Evolutionary conservation across 2,329 filamentous ascomycete species (phyloP), one percentile per base, ranked within the genome.

Genomic region (Fusarium abutilonis): DNA sequence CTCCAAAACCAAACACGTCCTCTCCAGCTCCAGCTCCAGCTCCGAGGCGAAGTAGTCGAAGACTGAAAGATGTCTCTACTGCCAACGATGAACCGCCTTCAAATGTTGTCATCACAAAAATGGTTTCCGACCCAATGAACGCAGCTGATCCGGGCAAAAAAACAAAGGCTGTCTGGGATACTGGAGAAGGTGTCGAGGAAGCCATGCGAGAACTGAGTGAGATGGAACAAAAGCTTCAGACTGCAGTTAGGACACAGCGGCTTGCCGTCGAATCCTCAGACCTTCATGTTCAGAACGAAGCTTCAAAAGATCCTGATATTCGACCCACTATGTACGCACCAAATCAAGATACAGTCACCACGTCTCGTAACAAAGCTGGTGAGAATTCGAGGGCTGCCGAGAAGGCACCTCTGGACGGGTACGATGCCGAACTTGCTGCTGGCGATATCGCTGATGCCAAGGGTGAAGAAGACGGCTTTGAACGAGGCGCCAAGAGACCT

Each of bases 401-500:
- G 17, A 38, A 61, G 19, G 58, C 62, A 2, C 69, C 67, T 7
- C 43, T 70, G 7, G 56, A 69, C 9, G 68, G 60, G 6, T 48
- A 69, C 4, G 70, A 70, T 0, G 64, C 65, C 6, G 66, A 74
- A 32, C 43, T 63, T 23, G 64, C 64, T 15, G 50, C 52, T 8
- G 60, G 45, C 31, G 69, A 72, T 40, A 28, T 71, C 5, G 44
- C 58, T 7, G 66, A 62, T 15, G 58, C 58, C 13, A 60, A 63
- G 5, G 52, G 40, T 5, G 59, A 64, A 5, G 70, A 70, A 1
- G 73, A 74, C 1, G 46, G 48, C 2, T 56, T 67, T 1, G 75
- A 79, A 10, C 73, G 77, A n/a, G 77, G 76, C 1, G 77, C 79
- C 3, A 73, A 67, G 44, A 81, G 92, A 52, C 84, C 89, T 11